Evolutionary conservation across 257 asterid species (phyloP).

Genomic region (Datura wrightii): DNA sequence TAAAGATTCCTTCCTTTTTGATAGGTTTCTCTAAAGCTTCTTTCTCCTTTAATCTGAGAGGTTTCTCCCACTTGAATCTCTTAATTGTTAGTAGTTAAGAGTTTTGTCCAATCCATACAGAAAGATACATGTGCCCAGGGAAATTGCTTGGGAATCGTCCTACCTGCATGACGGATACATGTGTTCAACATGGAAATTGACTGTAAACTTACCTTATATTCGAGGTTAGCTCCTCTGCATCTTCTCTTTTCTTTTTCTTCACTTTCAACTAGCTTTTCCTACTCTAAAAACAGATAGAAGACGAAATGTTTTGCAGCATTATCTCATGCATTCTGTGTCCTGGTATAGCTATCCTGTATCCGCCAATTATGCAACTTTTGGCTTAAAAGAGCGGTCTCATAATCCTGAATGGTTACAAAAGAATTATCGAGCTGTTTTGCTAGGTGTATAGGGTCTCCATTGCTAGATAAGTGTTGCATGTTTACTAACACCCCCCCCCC

Average conservation of each 20-base stretch:
- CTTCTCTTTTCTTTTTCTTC: background rate
- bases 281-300: background rate
- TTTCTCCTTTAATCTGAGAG: background rate
- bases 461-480: background rate
- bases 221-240: background rate
- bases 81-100: background rate
- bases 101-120: background rate
- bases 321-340: background rate
- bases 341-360: background rate
- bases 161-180: background rate
- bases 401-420: background rate
- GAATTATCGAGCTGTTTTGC: background rate
- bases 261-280: background rate
- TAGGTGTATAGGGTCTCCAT: background rate
- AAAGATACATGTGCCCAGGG: background rate
- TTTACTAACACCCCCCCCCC: background rate
- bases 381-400: background rate
- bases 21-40: background rate
- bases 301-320: background rate
- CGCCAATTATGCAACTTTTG: background rate
- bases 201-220: background rate
- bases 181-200: background rate
- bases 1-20: background rate
- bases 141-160: background rate
- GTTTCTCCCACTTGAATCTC: constrained; percentile 5